Base-by-base conservation (phyloP, 192 early-diverging fungal species). In the Coemansia sp. region DNA sequence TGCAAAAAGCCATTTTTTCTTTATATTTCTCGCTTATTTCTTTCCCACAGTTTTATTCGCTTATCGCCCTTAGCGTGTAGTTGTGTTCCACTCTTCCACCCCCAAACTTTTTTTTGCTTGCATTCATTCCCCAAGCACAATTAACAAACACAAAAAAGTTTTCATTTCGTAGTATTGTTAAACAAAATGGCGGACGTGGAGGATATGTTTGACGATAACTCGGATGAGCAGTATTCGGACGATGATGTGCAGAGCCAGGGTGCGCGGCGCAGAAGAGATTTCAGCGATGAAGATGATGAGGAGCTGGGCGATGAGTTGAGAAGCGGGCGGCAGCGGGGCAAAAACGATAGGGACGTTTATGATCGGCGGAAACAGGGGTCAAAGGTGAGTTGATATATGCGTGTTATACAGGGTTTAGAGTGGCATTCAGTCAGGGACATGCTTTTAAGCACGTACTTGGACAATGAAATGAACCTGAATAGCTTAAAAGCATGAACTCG, bases 151-250 rank as follows among this genome's bases (percentile, higher is more conserved):
- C n/a, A n/a, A n/a, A n/a, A n/a, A n/a, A n/a, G n/a, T n/a, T n/a
- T n/a, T n/a, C n/a, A n/a, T n/a, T n/a, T n/a, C n/a, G n/a, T n/a
- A n/a, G n/a, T n/a, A 44, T 44, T 8, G 19, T 14, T 6, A 31
- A 54, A 33, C 18, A 33, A 47, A 48, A 76, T 82, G 72, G 73
- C 86, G 16, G 84, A 89, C 62, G 87, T 85, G 55, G 87, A 85
- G 23, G 84, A 86, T 58, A 79, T 89, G 49, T 87, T 88, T 63
- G 88, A 88, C 35, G 89, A 88, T 30, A 81, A 86, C 6, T 83
- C 86, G 32, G 87, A 85, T 27, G 88, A 85, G n/a, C 82, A 86
- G 42, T 79, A 73, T 57, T 73, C 70, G 32, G 53, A 65, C 11
- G 47, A 19, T 24, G 59, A 42, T 35, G 12, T 40, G 49, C 56